These are phyloP conservation scores for Monosporozyma aerobia DNA, from an alignment of 805 yeast species.

Conservation along the genomic window DNA sequence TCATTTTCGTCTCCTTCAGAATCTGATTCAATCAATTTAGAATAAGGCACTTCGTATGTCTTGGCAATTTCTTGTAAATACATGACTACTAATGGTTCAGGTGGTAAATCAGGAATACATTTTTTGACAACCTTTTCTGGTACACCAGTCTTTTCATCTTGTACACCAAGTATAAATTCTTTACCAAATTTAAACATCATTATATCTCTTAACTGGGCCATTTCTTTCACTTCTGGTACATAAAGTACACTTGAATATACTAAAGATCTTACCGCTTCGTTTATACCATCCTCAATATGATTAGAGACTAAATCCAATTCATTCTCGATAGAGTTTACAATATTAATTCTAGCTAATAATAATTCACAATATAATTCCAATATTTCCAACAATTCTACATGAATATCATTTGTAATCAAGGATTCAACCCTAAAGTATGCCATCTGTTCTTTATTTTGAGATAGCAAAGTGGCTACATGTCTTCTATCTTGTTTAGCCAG, in stretches of 20 bases:
- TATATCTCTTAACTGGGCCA: slow-evolving; percentile 50
- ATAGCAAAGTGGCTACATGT: slow-evolving; percentile 58
- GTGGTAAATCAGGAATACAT: slow-evolving; percentile 61
- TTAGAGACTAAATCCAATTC: slow-evolving; percentile 26
- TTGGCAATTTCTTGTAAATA: slow-evolving; percentile 74
- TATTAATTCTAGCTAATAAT: slow-evolving; percentile 60
- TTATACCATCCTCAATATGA: slow-evolving; percentile 37
- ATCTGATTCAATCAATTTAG: slow-evolving; percentile 35
- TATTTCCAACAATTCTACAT: slow-evolving; percentile 68
- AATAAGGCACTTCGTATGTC: slow-evolving; percentile 68
- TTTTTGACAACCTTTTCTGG: slow-evolving; percentile 60
- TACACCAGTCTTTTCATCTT: slow-evolving; percentile 33
- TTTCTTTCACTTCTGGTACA: slow-evolving; percentile 63
- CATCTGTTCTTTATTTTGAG: slow-evolving; percentile 66
- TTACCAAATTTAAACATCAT: slow-evolving; percentile 55
- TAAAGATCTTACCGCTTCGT: slow-evolving; percentile 66
- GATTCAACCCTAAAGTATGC: slow-evolving; percentile 80
- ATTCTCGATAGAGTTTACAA: slow-evolving; percentile 39
- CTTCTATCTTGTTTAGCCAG: slow-evolving; percentile 67
- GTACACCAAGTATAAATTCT: slow-evolving; percentile 44
- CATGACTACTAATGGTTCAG: slow-evolving; percentile 50
- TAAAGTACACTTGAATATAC: slow-evolving; percentile 36
- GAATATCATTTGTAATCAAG: slow-evolving; percentile 72
- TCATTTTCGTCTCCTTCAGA: slow-evolving; percentile 19
- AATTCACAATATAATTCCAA: slow-evolving; percentile 78